Base-by-base conservation (phyloP, 306 rosid species). In the Arachis stenosperma region DNA sequence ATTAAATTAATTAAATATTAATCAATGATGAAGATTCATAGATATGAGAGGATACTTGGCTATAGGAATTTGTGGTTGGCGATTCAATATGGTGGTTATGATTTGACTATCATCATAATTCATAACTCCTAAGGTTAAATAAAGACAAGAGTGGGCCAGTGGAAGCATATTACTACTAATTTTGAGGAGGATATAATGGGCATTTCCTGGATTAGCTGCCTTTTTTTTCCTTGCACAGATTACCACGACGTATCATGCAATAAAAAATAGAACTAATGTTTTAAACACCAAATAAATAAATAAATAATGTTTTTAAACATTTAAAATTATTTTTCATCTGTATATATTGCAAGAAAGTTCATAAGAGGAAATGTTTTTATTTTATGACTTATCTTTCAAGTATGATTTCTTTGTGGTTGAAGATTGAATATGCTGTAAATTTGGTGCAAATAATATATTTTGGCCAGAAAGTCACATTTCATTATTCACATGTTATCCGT, bases 11-110 rank as follows among this genome's bases (percentile, higher is more conserved):
- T 44, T 44, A 44, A 33, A 33, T 33, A 33, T 33, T 33, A 33
- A 33, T 33, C 37, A 2, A 33, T 33, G 37, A 33, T 33, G 37
- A 33, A 33, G 37, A 33, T 46, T 46, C 51, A 46, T 46, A 2
- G 11, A 2, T 11, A 48, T 48, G 53, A 12, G 15, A 48, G 53
- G 53, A 48, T 48, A 48, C 15, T 11, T 2, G 12, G 15, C 14
- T 48, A 3, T 4, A 3, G 0, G 3, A 52, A n/a, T 52, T 5
- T 52, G 27, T 5, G 57, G 57, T 5, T 52, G 50, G 47, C 8
- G 67, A 65, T 65, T 75, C 77, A 15, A 70, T 33, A 33, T 33
- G 3, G 67, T 12, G 59, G 67, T 13, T 22, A 71, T 66, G 43
- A 65, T 59, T 56, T 8, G 63, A 52, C 48, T 46, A 74, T 70